phyloP scores from a whole-genome alignment of 805 yeast genomes.

The Candida chilensis region DNA sequence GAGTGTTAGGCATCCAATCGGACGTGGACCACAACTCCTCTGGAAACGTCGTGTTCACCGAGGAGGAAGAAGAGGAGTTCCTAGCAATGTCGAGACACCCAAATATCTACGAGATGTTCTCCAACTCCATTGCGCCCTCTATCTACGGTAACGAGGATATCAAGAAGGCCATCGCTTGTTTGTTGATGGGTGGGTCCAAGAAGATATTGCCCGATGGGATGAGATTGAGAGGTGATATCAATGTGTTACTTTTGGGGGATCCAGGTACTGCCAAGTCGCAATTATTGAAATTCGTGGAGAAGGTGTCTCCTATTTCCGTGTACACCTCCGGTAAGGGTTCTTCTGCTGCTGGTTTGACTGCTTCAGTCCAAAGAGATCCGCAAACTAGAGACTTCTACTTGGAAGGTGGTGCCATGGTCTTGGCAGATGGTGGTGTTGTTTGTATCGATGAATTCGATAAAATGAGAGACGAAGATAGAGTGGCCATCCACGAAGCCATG shows the following conservation, averaged over 20 bases:
- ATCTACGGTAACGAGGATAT: conserved; percentile 92
- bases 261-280: conserved; percentile 99
- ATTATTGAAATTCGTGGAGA: conserved; percentile 88
- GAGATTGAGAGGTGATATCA: conserved; percentile 95
- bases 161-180: conserved; percentile 87
- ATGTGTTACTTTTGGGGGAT: conserved; percentile 88
- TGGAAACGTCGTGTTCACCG: conserved; percentile 60
- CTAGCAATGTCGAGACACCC: conserved; percentile 74
- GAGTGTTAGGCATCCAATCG: conserved; percentile 78
- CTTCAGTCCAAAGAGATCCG: conserved; percentile 91
- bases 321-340: conserved; percentile 99
- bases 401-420: conserved; percentile 99
- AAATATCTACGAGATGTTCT: conserved; percentile 74
- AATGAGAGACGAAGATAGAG: conserved; percentile 98
- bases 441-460: conserved; percentile 99
- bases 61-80: conserved; percentile 92
- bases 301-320: conserved; percentile 88
- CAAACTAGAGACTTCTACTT: conserved; percentile 83
- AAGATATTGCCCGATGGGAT: conserved; percentile 91
- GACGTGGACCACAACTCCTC: conserved; percentile 67
- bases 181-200: conserved; percentile 90
- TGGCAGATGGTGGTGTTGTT: conserved; percentile 98
- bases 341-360: conserved; percentile 98
- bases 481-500: conserved; percentile 99
- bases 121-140: conserved; percentile 91